phyloP scores from a whole-genome alignment of 2,329 filamentous ascomycete genomes.

The Epichloe sylvatica region DNA sequence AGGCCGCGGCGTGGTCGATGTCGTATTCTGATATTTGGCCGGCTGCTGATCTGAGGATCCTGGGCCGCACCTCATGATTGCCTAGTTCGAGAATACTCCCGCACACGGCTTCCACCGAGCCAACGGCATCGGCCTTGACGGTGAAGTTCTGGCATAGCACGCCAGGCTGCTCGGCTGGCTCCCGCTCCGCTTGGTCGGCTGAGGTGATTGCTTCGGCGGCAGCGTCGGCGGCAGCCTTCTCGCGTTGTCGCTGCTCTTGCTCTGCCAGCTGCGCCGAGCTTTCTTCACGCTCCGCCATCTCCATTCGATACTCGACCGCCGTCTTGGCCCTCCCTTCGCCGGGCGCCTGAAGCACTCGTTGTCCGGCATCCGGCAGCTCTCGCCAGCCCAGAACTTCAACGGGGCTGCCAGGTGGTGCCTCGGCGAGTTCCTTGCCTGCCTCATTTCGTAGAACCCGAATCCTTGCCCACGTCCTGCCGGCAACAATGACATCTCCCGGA shows the following conservation, averaged over 20 bases:
- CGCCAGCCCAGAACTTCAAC: slow-evolving; percentile 94
- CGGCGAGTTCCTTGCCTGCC: slow-evolving; percentile 54
- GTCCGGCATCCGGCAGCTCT: slow-evolving; percentile 66
- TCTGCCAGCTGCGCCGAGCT: slow-evolving; percentile 72
- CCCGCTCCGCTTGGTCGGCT: slow-evolving; percentile 23
- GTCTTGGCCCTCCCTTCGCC: slow-evolving; percentile 66
- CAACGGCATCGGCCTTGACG: slow-evolving; percentile 84
- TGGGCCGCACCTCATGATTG: slow-evolving; percentile 68
- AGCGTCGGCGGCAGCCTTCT: slow-evolving; percentile 30
- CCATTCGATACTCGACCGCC: slow-evolving; percentile 62
- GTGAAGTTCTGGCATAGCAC: slow-evolving; percentile 59
- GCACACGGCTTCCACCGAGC: slow-evolving; percentile 81
- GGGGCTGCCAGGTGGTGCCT: slow-evolving; percentile 75
- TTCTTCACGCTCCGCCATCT: slow-evolving; percentile 56
- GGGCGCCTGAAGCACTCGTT: slow-evolving; percentile 70
- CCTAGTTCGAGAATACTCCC: slow-evolving; percentile 65
- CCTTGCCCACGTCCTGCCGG: slow-evolving; percentile 75
- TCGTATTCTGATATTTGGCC: slow-evolving; percentile 76
- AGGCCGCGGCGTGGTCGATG: slow-evolving; percentile 70
- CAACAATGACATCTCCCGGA: slow-evolving; percentile 69
- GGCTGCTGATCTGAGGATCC: slow-evolving; percentile 62
- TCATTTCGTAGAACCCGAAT: slow-evolving; percentile 80
- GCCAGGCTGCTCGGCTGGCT: slow-evolving; percentile 23
- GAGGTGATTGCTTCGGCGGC: slow-evolving; percentile 21
- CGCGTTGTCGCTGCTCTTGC: slow-evolving; percentile 47